A percentile compares a stretch with the other conserved stretches of the same genome.
Evolutionary conservation across 1,139 yeast species (phyloP).

Genomic region (Yamadazyma mexicana): DNA sequence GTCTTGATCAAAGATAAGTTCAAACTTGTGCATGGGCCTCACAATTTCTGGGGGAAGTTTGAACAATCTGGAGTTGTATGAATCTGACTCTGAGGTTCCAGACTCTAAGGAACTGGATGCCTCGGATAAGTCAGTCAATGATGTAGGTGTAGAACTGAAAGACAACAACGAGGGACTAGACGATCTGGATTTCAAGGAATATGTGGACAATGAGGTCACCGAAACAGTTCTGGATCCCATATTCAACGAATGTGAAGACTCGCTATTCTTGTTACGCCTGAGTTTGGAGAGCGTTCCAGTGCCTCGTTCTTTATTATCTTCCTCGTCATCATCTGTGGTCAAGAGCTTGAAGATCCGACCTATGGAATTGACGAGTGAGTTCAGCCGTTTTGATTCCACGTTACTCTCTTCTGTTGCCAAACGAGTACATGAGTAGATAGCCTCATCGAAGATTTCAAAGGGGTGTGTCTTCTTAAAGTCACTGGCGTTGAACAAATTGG

Average conservation of each 20-base stretch:
- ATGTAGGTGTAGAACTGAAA: constrained; percentile 41
- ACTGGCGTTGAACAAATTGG: constrained; percentile 23
- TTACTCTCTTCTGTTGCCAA: constrained; percentile 22
- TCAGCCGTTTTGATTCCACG: constrained; percentile 17
- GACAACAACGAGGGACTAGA: constrained; percentile 48
- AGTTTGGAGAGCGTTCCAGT: neutral
- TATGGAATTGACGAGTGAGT: constrained; percentile 37
- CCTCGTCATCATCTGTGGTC: constrained; percentile 38
- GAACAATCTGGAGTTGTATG: constrained; percentile 18
- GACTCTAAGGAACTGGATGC: constrained; percentile 10
- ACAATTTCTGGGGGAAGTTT: constrained; percentile 47
- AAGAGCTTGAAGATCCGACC: constrained; percentile 40
- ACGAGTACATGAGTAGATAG: constrained; percentile 59
- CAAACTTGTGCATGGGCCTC: constrained; percentile 50
- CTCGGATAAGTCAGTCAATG: constrained; percentile 37
- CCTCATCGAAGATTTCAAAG: constrained; percentile 75
- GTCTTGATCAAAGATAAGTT: constrained; percentile 45
- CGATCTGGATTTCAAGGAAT: constrained; percentile 36
- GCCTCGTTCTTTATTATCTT: neutral
- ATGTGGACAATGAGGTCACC: constrained; percentile 39
- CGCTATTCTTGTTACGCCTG: constrained; percentile 1
- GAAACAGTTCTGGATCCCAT: constrained; percentile 30
- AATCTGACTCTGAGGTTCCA: constrained; percentile 4
- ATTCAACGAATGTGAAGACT: neutral
- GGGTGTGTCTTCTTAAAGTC: constrained; percentile 55